phyloP scores from a whole-genome alignment of 140 eudicot genomes.

The Ambrosia hybrid region DNA sequence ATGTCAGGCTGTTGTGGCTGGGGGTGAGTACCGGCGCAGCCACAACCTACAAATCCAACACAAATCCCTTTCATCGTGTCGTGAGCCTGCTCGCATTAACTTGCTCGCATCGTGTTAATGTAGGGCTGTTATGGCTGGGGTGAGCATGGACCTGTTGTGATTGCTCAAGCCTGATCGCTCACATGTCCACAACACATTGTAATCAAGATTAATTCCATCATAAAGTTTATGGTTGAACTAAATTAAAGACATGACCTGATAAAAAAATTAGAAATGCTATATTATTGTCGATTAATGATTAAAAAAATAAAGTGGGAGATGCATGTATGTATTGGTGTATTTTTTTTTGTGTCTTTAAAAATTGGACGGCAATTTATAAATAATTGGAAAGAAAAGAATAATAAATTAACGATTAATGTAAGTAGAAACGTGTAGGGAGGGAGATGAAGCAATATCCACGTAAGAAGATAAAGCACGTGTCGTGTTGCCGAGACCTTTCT shows the following conservation, averaged over 20 bases:
- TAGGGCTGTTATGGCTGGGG: no score
- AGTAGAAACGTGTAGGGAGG: slow-evolving; percentile 41
- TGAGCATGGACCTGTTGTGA: no score
- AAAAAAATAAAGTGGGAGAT: slow-evolving; percentile 17
- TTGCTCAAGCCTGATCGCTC: no score
- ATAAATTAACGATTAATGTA: not conserved
- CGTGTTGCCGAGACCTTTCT: slow-evolving; percentile 9
- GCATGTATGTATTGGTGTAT: slow-evolving; percentile 9
- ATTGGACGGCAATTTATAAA: slow-evolving; percentile 35
- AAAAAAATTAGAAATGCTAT: no score
- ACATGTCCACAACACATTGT: no score
- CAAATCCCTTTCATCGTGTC: no score
- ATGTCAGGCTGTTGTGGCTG: no score
- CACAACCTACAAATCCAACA: no score
- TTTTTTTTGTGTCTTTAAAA: slow-evolving; percentile 21
- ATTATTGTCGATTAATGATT: not conserved
- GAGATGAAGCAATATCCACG: slow-evolving; percentile 47
- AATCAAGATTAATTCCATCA: no score
- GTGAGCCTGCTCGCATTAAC: no score
- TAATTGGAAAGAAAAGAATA: slow-evolving; percentile 16
- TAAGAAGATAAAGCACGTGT: slow-evolving; percentile 50
- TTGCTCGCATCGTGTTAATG: no score
- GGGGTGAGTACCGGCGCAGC: no score
- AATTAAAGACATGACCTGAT: not conserved
- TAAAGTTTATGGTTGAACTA: not conserved